phyloP scores from a whole-genome alignment of 306 rosid species.

The Clitoria ternatea region DNA sequence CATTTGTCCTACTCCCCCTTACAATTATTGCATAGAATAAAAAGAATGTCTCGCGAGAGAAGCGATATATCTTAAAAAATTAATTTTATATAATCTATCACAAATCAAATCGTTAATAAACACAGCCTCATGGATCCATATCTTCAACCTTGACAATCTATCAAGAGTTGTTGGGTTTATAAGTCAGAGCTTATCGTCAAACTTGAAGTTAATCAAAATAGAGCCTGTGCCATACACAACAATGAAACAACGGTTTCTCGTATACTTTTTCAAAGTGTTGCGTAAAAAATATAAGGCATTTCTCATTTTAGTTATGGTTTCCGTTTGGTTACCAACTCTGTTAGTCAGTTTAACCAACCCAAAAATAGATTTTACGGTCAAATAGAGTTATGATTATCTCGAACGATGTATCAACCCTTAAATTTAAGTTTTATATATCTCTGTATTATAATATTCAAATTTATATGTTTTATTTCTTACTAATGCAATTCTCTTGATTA shows the following conservation, averaged over 20 bases:
- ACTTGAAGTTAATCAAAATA: not conserved
- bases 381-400: no score
- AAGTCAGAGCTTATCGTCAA: not conserved
- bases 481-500: not conserved
- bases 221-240: not conserved
- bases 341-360: no score
- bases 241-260: not conserved
- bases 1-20: no score
- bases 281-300: not conserved
- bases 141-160: not conserved
- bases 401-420: no score
- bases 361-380: no score
- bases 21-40: no score
- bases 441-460: no score
- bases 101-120: no score
- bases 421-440: not conserved
- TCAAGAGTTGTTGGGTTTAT: conserved; percentile 8
- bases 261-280: not conserved
- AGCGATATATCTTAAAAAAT: no score
- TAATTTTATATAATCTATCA: no score
- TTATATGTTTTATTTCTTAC: not conserved
- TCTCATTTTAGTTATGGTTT: not conserved
- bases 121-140: not conserved
- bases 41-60: no score
- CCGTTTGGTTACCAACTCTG: no score